Percentiles rank a stretch among this genome's conserved stretches.
phyloP scores from a whole-genome alignment of 2,329 filamentous ascomycete species.

The Aspergillus puulaauensis region DNA sequence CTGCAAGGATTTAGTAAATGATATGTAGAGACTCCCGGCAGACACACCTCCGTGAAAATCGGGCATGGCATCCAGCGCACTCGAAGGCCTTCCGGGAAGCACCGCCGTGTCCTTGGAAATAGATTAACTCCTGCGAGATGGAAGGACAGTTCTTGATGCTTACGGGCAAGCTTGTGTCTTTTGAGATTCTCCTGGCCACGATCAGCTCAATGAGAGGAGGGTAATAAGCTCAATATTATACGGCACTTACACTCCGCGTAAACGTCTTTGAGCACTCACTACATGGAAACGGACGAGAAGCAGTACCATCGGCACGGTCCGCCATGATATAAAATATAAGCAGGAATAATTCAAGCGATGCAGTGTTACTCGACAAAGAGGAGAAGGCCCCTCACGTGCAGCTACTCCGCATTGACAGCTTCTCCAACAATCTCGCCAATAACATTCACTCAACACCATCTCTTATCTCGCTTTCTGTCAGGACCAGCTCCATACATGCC shows the following conservation, averaged over 20 bases:
- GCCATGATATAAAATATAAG: no score
- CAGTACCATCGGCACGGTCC: no score
- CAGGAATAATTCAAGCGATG: no score
- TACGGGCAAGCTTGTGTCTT: constrained; percentile 6
- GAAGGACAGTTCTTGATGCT: not conserved
- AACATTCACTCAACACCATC: no score
- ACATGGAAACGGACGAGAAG: not conserved
- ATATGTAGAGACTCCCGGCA: not conserved
- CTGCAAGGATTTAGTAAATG: not conserved
- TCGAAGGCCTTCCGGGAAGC: not conserved
- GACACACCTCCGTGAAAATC: not conserved
- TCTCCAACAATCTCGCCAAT: no score
- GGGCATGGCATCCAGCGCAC: constrained; percentile 1
- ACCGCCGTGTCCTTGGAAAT: not conserved
- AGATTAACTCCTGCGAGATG: no score
- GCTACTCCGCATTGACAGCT: no score
- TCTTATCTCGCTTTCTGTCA: no score
- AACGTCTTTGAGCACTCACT: not conserved
- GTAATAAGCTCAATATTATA: no score
- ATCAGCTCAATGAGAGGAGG: not conserved
- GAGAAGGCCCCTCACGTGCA: no score
- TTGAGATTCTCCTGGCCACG: not conserved
- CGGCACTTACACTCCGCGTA: not conserved
- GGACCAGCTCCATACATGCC: no score
- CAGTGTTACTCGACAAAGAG: no score